phyloP scores from a whole-genome alignment of 805 yeast species.

The Candida argentea region DNA sequence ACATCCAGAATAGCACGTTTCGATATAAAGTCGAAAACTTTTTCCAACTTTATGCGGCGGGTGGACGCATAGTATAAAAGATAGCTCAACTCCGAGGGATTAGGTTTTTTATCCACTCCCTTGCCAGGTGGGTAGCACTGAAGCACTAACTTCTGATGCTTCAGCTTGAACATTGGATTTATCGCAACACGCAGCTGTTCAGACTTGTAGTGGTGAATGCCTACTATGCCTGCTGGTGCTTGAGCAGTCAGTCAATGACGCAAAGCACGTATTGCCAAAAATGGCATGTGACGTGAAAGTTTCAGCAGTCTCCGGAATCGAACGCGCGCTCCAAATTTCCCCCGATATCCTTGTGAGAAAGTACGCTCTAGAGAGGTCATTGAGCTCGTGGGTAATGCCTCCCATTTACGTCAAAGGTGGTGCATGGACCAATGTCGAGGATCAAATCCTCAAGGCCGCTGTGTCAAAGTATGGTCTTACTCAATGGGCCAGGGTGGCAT shows the following conservation, averaged over 20 bases:
- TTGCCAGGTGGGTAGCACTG: conserved; percentile 93
- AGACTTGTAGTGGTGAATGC: neutral
- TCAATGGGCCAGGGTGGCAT: conserved; percentile 91
- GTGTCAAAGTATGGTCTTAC: conserved; percentile 87
- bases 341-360: too few relatives aligned
- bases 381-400: too few relatives aligned
- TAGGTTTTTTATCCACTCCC: conserved; percentile 79
- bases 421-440: conserved; percentile 79
- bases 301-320: too few relatives aligned
- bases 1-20: conserved; percentile 54
- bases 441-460: conserved; percentile 83
- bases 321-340: too few relatives aligned
- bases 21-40: conserved; percentile 63
- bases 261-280: neutral
- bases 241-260: neutral
- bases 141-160: conserved; percentile 81
- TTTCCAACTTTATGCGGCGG: conserved; percentile 78
- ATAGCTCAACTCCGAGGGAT: conserved; percentile 83
- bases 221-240: neutral
- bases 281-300: too few relatives aligned
- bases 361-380: too few relatives aligned
- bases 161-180: conserved; percentile 47
- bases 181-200: conserved; percentile 6
- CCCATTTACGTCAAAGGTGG: conserved; percentile 76
- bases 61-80: conserved; percentile 85